These are phyloP conservation scores for Diaporthe destruens DNA, from an alignment of 2,329 filamentous ascomycete genomes.

Conservation along the genomic window DNA sequence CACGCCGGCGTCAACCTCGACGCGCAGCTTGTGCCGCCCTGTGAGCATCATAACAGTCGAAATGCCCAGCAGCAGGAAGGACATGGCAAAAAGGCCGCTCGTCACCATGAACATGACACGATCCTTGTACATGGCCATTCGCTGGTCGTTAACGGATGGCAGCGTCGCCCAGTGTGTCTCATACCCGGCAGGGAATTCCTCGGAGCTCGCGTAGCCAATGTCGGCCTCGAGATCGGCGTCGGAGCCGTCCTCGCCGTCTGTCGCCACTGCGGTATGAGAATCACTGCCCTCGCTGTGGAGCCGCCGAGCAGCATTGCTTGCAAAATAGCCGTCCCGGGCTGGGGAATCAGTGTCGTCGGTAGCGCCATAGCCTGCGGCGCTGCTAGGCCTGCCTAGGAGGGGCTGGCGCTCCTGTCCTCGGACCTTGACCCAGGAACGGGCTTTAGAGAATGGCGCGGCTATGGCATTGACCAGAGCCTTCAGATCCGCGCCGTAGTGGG, in stretches of 20 bases:
- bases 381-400: conserved; percentile 45
- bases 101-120: conserved; percentile 67
- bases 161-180: conserved; percentile 66
- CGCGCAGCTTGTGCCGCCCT: conserved; percentile 73
- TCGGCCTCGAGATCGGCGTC: conserved; percentile 45
- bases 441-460: conserved; percentile 62
- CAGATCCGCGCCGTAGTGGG: conserved; percentile 68
- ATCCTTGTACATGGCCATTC: conserved; percentile 64
- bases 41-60: conserved; percentile 75
- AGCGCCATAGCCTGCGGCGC: conserved; percentile 44
- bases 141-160: conserved; percentile 65
- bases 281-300: conserved; percentile 47
- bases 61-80: conserved; percentile 74
- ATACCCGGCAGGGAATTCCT: conserved; percentile 66
- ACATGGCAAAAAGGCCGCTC: conserved; percentile 66
- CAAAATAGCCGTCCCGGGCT: conserved; percentile 43
- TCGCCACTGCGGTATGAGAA: conserved; percentile 49
- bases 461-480: conserved; percentile 68
- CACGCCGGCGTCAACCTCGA: conserved; percentile 81
- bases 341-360: conserved; percentile 43
- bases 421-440: conserved; percentile 63
- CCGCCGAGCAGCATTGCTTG: conserved; percentile 49
- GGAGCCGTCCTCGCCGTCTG: conserved; percentile 57
- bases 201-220: conserved; percentile 61
- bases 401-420: conserved; percentile 45